Base-by-base conservation (phyloP, 768 basidiomycete genomes). In the Phlebiopsis gigantea region DNA sequence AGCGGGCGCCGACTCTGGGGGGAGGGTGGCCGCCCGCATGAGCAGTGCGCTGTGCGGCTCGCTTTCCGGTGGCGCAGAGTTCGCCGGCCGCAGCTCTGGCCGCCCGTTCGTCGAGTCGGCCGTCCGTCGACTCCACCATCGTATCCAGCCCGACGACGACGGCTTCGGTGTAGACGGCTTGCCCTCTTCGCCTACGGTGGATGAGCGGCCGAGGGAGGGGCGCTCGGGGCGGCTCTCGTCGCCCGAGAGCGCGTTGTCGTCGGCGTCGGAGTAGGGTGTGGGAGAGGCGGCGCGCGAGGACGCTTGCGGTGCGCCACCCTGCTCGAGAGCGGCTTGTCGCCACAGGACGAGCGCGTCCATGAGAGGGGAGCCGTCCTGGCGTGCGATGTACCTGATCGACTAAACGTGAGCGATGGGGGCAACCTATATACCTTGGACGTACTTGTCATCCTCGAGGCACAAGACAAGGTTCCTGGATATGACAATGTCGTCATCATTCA, bases 61-160 rank as follows among this genome's bases (percentile, higher is more conserved):
- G 42, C 44, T 26, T 26, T 46, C 53, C 31, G 25, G 29, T 15
- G 66, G 66, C 6, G 57, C 66, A 17, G 66, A 65, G 34, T 22
- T 58, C 22, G 53, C 53, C 17, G 60, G 56, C 19, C 46, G 24
- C 19, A 65, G 31, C 17, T 67, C 62, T 19, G 66, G 65, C 15
- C 64, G 55, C 22, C 53, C 28, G 30, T 54, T 24, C n/a, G 31
- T 60, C 60, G 28, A 63, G 57, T 47, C 53, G 46, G 69, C 82
- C 85, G 50, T 55, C 8, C 54, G 43, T 19, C 88, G 76, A 58
- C 80, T 84, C 90, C 89, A 94, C 92, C 91, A 93, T 39, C 83
- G 79, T 34, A 81, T 81, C 91, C 90, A 93, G n/a, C 84, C 85
- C 0, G 81, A 79, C 14, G 83, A 82, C 0, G 79, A 78, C 4